Evolutionary conservation across 106 monocot genomes (phyloP).

Genomic region (Platanthera zijinensis): DNA sequence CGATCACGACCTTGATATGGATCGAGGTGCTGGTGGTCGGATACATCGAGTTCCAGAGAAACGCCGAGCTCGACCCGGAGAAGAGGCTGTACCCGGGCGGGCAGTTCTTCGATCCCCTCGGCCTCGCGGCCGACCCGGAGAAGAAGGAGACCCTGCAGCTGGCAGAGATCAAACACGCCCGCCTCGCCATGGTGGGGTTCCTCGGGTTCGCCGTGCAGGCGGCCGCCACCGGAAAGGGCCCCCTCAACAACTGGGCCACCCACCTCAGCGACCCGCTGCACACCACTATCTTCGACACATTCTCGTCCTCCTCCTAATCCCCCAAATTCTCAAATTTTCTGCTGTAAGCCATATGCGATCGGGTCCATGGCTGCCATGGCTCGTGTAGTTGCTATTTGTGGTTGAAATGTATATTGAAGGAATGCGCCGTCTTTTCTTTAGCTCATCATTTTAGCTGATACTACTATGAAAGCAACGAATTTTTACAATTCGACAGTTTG

Average conservation of each 20-base stretch:
- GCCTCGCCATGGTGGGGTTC: slow-evolving; percentile 94
- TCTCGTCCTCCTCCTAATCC: slow-evolving; percentile 43
- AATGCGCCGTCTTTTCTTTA: no score
- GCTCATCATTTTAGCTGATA: no score
- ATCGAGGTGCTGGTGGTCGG: slow-evolving; percentile 91
- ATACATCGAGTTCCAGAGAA: slow-evolving; percentile 99
- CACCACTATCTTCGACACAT: slow-evolving; percentile 96
- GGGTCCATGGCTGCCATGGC: neutral
- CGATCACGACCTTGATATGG: slow-evolving; percentile 71
- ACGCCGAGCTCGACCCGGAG: slow-evolving; percentile 87
- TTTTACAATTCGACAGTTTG: no score
- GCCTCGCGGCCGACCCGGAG: slow-evolving; percentile 84
- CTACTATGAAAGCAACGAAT: no score
- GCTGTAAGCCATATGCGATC: neutral
- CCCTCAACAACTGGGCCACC: slow-evolving; percentile 96
- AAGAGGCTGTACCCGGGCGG: slow-evolving; percentile 88
- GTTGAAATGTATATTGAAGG: neutral
- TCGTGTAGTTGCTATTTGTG: neutral
- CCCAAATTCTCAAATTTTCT: neutral
- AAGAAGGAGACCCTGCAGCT: slow-evolving; percentile 73
- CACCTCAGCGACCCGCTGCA: slow-evolving; percentile 96
- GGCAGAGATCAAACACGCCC: slow-evolving; percentile 96
- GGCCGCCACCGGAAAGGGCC: slow-evolving; percentile 87
- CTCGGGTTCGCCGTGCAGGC: slow-evolving; percentile 94
- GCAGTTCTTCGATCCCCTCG: slow-evolving; percentile 85